These are phyloP conservation scores for Neoboletus magnificus DNA, from an alignment of 768 basidiomycete species.

Conservation along the genomic window DNA sequence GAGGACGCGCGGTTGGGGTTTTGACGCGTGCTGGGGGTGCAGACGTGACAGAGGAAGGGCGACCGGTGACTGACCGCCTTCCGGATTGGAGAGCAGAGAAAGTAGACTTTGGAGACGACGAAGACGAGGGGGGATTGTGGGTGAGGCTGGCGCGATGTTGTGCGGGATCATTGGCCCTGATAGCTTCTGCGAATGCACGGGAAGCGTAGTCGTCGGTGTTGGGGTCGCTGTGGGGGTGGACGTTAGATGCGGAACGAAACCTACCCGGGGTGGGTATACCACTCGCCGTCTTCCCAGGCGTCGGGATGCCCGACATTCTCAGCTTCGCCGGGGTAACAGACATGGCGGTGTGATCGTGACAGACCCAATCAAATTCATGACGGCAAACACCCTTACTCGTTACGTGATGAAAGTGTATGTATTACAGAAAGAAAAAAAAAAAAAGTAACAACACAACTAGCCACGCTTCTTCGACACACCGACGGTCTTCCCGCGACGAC, in stretches of 20 bases:
- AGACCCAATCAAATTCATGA: background rate
- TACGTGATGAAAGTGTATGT: constrained; percentile 21
- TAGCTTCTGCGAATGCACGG: constrained; percentile 74
- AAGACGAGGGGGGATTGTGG: constrained; percentile 39
- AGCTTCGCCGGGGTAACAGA: constrained; percentile 43
- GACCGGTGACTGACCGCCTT: constrained; percentile 46
- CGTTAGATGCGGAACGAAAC: constrained; percentile 61
- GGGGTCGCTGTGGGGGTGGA: constrained; percentile 33
- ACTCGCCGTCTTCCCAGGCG: constrained; percentile 41
- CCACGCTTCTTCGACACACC: constrained; percentile 92
- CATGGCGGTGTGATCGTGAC: constrained; percentile 27
- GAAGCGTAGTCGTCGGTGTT: constrained; percentile 55
- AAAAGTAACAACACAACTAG: background rate
- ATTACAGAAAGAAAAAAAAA: constrained; percentile 1
- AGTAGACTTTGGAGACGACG: constrained; percentile 43
- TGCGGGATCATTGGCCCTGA: constrained; percentile 77
- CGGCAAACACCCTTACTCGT: background rate
- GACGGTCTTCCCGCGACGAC: constrained; percentile 93
- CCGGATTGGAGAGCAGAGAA: constrained; percentile 43
- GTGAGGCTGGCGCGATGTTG: constrained; percentile 52
- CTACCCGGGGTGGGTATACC: constrained; percentile 72
- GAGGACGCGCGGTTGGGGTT: constrained; percentile 55
- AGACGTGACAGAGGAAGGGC: constrained; percentile 63
- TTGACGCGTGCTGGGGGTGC: constrained; percentile 45
- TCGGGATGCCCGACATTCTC: constrained; percentile 43